Evolutionary conservation across 768 basidiomycete species (phyloP), one percentile per base, ranked within the genome.

Genomic region (Phanerodontia chrysosporium): DNA sequence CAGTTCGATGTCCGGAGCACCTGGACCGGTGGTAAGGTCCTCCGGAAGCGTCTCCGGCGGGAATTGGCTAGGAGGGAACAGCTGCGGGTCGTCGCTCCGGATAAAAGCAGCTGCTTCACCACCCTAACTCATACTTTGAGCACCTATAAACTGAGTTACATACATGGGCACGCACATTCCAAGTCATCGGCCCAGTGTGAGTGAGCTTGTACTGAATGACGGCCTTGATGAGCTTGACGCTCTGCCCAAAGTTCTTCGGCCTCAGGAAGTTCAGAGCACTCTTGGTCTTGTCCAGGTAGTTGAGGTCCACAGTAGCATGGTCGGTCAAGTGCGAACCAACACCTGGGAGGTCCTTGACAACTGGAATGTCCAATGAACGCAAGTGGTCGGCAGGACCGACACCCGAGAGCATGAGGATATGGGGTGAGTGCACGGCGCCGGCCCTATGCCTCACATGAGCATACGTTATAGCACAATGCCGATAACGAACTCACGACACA

Each of bases 311-410:
- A 14, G 78, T 76, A 3, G 78, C 75, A 65, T 93, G 92, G 66
- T 94, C 92, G 46, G 80, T 74, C 18, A 94, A 78, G 68, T 92
- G 79, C 9, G 80, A 74, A 14, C 92, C 92, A 21, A 95, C 90
- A 12, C 85, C 85, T 0, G 88, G 86, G 1, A 88, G 79, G 64
- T 92, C 83, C 6, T 82, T 66, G 21, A 86, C 72, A 29, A 85
- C 71, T 0, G 81, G 74, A 22, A 95, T 85, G 5, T 72, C 70
- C 57, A 84, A 73, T 36, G 75, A 69, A 12, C 74, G 62, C 36
- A 93, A 76, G 13, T 88, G 77, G 0, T 75, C 74, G 1, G 78
- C 76, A 35, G 90, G 88, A 2, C 92, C 92, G 49, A 95, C 74
- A 12, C 92, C 92, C 21, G 88, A 90, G 18, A 90, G 76, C 78